Evolutionary conservation across 148 eudicot species (phyloP).

Genomic region (Simmondsia chinensis): DNA sequence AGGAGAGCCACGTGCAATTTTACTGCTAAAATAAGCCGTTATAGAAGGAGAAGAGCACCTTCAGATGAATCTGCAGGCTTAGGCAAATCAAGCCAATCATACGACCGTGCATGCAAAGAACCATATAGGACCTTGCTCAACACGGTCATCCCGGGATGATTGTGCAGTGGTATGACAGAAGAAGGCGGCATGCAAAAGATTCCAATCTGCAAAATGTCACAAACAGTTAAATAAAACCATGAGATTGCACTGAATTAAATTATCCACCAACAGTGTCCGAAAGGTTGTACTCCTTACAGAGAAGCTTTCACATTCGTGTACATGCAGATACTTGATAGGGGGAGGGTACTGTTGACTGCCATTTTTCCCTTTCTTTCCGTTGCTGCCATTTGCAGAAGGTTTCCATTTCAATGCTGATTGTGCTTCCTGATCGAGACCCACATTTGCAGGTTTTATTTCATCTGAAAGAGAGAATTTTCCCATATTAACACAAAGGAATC

Average conservation of each 20-base stretch:
- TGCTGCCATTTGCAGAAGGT: conserved; percentile 44
- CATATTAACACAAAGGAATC: background rate
- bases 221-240: too few species aligned
- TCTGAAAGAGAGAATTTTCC: conserved; percentile 31
- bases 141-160: conserved; percentile 99
- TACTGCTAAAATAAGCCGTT: too few species aligned
- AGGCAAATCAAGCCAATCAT: conserved; percentile 82
- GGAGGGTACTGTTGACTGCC: conserved; percentile 48
- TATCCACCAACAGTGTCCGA: background rate
- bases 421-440: conserved; percentile 97
- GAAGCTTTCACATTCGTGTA: conserved; percentile 81
- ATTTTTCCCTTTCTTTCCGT: conserved; percentile 55
- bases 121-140: conserved; percentile 96
- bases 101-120: conserved; percentile 63
- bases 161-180: conserved; percentile 90
- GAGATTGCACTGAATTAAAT: too few species aligned
- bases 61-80: conserved; percentile 46
- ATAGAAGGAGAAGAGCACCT: conserved; percentile 37
- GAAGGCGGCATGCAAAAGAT: conserved; percentile 94
- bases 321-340: conserved; percentile 74
- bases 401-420: conserved; percentile 67
- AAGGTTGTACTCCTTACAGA: conserved; percentile 45
- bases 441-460: conserved; percentile 94
- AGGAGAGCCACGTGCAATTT: too few species aligned
- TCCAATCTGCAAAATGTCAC: conserved; percentile 60